These are phyloP conservation scores for Salinomyces thailandicus DNA, from an alignment of 2,329 filamentous ascomycete species.

Conservation along the genomic window DNA sequence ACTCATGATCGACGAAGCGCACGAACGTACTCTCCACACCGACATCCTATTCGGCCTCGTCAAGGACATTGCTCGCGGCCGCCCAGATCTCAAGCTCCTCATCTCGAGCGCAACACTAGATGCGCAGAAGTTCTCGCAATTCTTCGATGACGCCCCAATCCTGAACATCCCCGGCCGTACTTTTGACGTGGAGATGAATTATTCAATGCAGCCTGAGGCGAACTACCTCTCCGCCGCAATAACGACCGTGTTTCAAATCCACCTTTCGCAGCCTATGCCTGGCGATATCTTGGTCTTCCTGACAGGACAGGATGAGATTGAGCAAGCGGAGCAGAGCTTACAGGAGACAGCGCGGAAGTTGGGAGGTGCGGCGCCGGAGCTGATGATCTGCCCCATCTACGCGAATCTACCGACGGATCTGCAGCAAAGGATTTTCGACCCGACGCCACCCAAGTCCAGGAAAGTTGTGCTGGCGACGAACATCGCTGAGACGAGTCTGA, in stretches of 20 bases:
- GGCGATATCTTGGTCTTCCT: slow-evolving; percentile 93
- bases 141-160: slow-evolving; percentile 86
- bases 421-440: slow-evolving; percentile 89
- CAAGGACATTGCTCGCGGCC: slow-evolving; percentile 74
- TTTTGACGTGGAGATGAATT: slow-evolving; percentile 85
- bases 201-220: slow-evolving; percentile 80
- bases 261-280: slow-evolving; percentile 63
- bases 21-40: slow-evolving; percentile 84
- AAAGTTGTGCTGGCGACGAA: slow-evolving; percentile 95
- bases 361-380: slow-evolving; percentile 70
- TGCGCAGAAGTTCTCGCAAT: slow-evolving; percentile 80
- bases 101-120: slow-evolving; percentile 95
- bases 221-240: slow-evolving; percentile 89
- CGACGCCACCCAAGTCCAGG: slow-evolving; percentile 70
- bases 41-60: slow-evolving; percentile 82
- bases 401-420: slow-evolving; percentile 83
- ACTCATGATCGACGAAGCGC: slow-evolving; percentile 94
- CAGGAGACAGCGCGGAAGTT: slow-evolving; percentile 79
- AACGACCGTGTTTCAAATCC: slow-evolving; percentile 90
- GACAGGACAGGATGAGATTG: slow-evolving; percentile 93
- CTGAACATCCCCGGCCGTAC: slow-evolving; percentile 87
- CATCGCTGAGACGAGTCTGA: slow-evolving; percentile 91
- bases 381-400: slow-evolving; percentile 89
- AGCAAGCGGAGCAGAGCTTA: slow-evolving; percentile 72
- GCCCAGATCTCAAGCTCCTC: slow-evolving; percentile 78